These are phyloP conservation scores for Solanum virginianum DNA, from an alignment of 257 asterid species.

Conservation along the genomic window DNA sequence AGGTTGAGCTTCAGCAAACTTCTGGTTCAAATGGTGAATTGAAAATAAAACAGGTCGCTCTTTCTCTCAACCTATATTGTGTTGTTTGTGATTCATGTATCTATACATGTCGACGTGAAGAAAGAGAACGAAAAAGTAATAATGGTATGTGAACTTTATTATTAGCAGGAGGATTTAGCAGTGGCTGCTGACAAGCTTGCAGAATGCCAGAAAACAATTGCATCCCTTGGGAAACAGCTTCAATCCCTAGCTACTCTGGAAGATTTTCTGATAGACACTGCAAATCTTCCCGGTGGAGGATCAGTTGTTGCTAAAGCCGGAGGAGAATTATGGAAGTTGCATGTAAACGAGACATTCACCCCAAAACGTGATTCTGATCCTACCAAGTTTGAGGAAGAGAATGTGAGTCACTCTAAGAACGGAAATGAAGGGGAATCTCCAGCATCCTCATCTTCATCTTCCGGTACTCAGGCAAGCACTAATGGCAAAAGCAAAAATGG, in stretches of 20 bases:
- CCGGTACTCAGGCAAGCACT: conserved; percentile 13
- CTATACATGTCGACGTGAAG: background rate
- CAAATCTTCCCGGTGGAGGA: conserved; percentile 33
- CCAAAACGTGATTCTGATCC: conserved; percentile 16
- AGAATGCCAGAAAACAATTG: conserved; percentile 81
- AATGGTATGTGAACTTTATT: background rate
- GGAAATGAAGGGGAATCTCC: conserved; percentile 32
- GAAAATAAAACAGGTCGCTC: conserved; percentile 48
- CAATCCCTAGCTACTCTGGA: conserved; percentile 67
- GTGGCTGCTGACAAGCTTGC: conserved; percentile 76
- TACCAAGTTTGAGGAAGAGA: conserved; percentile 16
- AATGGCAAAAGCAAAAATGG: conserved; percentile 33
- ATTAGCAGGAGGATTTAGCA: conserved; percentile 53
- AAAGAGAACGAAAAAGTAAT: background rate
- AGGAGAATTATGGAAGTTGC: conserved; percentile 21
- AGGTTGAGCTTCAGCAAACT: conserved; percentile 29
- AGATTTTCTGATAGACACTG: conserved; percentile 68
- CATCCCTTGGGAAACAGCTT: conserved; percentile 72
- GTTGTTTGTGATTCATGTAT: background rate
- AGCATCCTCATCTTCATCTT: conserved; percentile 22
- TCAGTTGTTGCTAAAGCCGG: conserved; percentile 14
- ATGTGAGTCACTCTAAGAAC: conserved; percentile 5
- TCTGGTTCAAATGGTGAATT: conserved; percentile 22
- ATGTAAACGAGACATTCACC: conserved; percentile 11
- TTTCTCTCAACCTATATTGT: background rate